Percentiles rank a stretch among this genome's conserved stretches.
Evolutionary conservation across 371 early-diverging fungal genomes (phyloP).

Genomic region (Mortierella sp.): DNA sequence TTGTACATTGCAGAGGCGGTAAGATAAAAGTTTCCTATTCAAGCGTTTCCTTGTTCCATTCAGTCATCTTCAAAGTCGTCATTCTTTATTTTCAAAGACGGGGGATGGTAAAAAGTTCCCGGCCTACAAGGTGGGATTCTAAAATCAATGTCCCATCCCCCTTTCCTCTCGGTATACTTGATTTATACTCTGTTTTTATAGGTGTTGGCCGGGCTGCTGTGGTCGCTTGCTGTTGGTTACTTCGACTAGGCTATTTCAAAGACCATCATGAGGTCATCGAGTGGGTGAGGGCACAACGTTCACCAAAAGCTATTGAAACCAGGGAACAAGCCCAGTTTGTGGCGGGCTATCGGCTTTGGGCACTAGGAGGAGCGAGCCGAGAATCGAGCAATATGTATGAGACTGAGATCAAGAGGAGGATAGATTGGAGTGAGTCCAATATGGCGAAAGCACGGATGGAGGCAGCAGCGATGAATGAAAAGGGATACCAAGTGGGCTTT

Average conservation of each 20-base stretch:
- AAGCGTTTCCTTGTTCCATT: too few relatives aligned
- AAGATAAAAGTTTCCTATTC: too few relatives aligned
- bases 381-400: constrained; percentile 19
- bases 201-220: constrained; percentile 85
- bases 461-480: constrained; percentile 20
- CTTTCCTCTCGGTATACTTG: background rate
- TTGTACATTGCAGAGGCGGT: constrained; percentile 87
- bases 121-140: too few relatives aligned
- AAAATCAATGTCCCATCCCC: too few relatives aligned
- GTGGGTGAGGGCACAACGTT: constrained; percentile 44
- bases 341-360: constrained; percentile 41
- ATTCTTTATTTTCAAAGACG: too few relatives aligned
- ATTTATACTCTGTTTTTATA: constrained; percentile 14
- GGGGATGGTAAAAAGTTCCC: too few relatives aligned
- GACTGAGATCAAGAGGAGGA: constrained; percentile 33
- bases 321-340: constrained; percentile 46
- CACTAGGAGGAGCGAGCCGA: constrained; percentile 12
- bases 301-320: constrained; percentile 52
- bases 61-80: too few relatives aligned
- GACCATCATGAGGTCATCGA: constrained; percentile 38
- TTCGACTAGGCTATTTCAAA: constrained; percentile 51
- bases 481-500: too few relatives aligned
- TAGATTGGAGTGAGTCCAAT: constrained; percentile 32
- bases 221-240: constrained; percentile 80
- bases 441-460: constrained; percentile 31